phyloP scores from a whole-genome alignment of 2,329 filamentous ascomycete genomes.

The Sporothrix sp. region DNA sequence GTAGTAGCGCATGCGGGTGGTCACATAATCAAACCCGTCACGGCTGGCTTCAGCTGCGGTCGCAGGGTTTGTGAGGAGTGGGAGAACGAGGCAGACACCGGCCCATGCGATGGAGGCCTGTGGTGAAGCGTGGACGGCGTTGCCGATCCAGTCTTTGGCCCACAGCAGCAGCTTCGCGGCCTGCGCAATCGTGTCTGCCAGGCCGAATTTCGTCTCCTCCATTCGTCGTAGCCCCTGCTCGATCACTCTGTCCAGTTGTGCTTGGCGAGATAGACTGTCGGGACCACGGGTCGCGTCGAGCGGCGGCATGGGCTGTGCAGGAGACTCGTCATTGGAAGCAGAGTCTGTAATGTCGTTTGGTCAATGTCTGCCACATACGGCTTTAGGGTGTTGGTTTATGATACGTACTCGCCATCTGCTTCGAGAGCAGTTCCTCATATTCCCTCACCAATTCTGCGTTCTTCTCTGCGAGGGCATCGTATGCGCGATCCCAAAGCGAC shows the following conservation, averaged over 20 bases:
- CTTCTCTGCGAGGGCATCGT: conserved; percentile 19
- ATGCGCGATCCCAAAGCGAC: conserved; percentile 24
- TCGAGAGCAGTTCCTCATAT: conserved; percentile 21
- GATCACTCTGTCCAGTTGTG: conserved; percentile 15
- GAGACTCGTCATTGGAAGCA: not conserved
- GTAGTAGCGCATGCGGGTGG: conserved; percentile 26
- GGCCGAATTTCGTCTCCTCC: conserved; percentile 17
- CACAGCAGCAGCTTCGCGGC: conserved; percentile 17
- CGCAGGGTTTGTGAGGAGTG: conserved; percentile 25
- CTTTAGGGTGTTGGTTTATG: not conserved
- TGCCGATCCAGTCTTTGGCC: conserved; percentile 20
- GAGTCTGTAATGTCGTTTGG: conserved; percentile 2
- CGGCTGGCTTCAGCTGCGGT: conserved; percentile 23
- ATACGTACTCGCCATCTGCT: not conserved
- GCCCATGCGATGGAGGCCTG: conserved; percentile 26
- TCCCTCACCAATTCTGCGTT: conserved; percentile 17
- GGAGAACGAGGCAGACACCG: conserved; percentile 29
- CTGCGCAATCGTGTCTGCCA: conserved; percentile 20
- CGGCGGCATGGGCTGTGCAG: not conserved
- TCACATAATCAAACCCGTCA: conserved; percentile 27
- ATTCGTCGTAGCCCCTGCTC: conserved; percentile 15
- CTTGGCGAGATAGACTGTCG: not conserved
- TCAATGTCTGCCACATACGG: not conserved
- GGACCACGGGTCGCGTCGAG: not conserved
- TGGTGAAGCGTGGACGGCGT: conserved; percentile 24